Percentiles rank a stretch among this genome's conserved stretches.
These are phyloP conservation scores for Paecilomyces formosus DNA, from an alignment of 2,329 filamentous ascomycete species.

Conservation along the genomic window DNA sequence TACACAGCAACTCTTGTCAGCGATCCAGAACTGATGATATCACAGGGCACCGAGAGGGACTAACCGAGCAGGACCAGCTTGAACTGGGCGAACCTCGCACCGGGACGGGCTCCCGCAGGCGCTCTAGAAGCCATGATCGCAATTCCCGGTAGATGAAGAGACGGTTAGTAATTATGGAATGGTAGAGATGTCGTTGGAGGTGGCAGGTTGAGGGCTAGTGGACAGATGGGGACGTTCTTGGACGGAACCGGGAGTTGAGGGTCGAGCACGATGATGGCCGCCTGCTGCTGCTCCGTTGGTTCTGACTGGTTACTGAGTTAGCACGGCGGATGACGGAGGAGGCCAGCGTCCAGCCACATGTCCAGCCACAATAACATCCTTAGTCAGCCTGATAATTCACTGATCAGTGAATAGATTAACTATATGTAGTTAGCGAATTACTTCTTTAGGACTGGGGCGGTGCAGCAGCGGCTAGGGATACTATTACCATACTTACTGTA, in stretches of 20 bases:
- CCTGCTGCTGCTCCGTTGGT: not conserved
- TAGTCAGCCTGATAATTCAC: too few species aligned
- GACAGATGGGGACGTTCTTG: not conserved
- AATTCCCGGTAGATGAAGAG: constrained; percentile 15
- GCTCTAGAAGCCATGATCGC: constrained; percentile 75
- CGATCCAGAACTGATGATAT: not conserved
- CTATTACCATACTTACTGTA: too few species aligned
- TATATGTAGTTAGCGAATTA: too few species aligned
- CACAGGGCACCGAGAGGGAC: constrained; percentile 26
- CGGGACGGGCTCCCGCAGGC: constrained; percentile 60
- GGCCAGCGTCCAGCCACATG: not conserved
- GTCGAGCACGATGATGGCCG: constrained; percentile 8
- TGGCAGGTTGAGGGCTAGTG: not conserved
- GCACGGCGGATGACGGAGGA: constrained; percentile 27
- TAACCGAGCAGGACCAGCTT: constrained; percentile 94
- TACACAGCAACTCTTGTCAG: constrained; percentile 32
- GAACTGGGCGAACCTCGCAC: constrained; percentile 92
- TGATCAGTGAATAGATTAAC: too few species aligned
- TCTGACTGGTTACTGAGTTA: not conserved
- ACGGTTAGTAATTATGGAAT: constrained; percentile 3
- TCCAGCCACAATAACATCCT: constrained; percentile 18
- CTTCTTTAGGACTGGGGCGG: not conserved
- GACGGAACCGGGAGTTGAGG: constrained; percentile 2
- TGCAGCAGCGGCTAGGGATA: too few species aligned
- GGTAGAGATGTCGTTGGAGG: constrained; percentile 3